Percentiles rank a stretch among this genome's conserved stretches.
Evolutionary conservation across 2,329 filamentous ascomycete species (phyloP).

Genomic region (Claviceps africana): DNA sequence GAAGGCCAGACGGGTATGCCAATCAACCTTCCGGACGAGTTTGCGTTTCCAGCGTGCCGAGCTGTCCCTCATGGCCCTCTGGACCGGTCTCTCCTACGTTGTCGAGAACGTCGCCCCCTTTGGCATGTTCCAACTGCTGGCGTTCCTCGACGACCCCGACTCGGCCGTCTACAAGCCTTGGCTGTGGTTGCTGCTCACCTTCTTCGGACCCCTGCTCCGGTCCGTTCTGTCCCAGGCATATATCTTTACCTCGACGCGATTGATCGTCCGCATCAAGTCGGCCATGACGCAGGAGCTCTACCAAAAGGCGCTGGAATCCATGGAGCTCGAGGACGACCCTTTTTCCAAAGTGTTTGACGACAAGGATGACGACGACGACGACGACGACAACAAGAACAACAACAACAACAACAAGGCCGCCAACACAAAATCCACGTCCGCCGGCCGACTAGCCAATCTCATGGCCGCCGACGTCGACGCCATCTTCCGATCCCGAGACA

Average conservation of each 20-base stretch:
- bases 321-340: slow-evolving; percentile 42
- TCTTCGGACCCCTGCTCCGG: slow-evolving; percentile 32
- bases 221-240: slow-evolving; percentile 42
- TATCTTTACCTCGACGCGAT: slow-evolving; percentile 41
- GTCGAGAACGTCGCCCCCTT: slow-evolving; percentile 39
- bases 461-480: slow-evolving; percentile 46
- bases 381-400: slow-evolving; percentile 13
- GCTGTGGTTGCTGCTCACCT: slow-evolving; percentile 40
- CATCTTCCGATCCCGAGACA: slow-evolving; percentile 36
- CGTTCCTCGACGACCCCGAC: slow-evolving; percentile 34
- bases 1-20: slow-evolving; percentile 27
- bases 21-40: slow-evolving; percentile 31
- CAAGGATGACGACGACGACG: too few species aligned
- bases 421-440: slow-evolving; percentile 25
- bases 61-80: slow-evolving; percentile 31
- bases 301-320: slow-evolving; percentile 38
- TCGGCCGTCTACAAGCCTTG: slow-evolving; percentile 31
- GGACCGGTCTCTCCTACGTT: slow-evolving; percentile 22
- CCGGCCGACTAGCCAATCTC: slow-evolving; percentile 39
- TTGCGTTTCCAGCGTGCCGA: slow-evolving; percentile 29
- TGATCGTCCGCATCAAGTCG: slow-evolving; percentile 41
- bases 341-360: slow-evolving; percentile 19
- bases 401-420: slow-evolving; percentile 10
- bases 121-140: slow-evolving; percentile 38
- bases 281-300: slow-evolving; percentile 46